Evolutionary conservation across 495 filamentous ascomycete genomes (phyloP).

Genomic region (Daldinia grandis): DNA sequence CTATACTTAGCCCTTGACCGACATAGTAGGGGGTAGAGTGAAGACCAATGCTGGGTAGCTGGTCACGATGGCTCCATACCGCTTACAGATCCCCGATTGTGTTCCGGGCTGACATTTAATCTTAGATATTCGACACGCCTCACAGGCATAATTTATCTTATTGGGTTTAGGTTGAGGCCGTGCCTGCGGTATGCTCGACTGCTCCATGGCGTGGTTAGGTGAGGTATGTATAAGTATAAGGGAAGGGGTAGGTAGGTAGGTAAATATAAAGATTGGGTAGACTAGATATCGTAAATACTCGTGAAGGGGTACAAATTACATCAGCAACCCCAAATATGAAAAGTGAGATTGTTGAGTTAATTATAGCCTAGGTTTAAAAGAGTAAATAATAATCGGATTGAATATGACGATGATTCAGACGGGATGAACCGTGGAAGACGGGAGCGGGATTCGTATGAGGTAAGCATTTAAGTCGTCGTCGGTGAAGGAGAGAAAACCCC

Average conservation of each 20-base stretch:
- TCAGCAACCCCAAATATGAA: neutral
- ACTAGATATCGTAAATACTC: neutral
- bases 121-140: slow-evolving; percentile 57
- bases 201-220: slow-evolving; percentile 12
- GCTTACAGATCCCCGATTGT: slow-evolving; percentile 56
- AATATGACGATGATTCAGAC: neutral
- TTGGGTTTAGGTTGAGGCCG: slow-evolving; percentile 16
- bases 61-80: slow-evolving; percentile 45
- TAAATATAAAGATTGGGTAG: neutral
- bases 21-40: neutral
- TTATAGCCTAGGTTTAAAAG: neutral
- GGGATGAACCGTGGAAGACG: neutral
- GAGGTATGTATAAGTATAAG: neutral
- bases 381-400: neutral
- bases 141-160: slow-evolving; percentile 56
- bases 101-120: slow-evolving; percentile 54
- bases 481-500: neutral
- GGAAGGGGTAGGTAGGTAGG: neutral
- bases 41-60: neutral
- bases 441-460: neutral
- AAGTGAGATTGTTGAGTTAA: neutral
- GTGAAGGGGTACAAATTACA: neutral
- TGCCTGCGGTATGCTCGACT: slow-evolving; percentile 16
- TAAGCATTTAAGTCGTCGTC: neutral
- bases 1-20: slow-evolving; percentile 14